Conservation (phyloP, 1,139 yeast genomes). For the Suhomyces bribrorum region DNA sequence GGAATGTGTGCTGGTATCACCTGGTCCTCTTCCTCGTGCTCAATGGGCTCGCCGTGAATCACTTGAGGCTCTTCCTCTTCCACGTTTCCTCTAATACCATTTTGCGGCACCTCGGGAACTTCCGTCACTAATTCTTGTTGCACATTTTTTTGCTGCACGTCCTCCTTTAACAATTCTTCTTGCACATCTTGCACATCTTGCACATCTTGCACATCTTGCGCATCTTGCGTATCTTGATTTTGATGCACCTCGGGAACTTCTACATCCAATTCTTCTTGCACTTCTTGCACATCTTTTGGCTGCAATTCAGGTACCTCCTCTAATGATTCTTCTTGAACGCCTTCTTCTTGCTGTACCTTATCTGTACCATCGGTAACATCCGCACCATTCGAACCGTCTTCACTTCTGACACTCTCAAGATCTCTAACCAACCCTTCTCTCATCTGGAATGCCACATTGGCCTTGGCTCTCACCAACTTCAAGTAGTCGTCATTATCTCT, state of each 20-base stretch:
- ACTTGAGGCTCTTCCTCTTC: not conserved
- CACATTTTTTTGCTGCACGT: no score
- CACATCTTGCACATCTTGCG: no score
- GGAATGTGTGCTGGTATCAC: not conserved
- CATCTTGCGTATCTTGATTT: no score
- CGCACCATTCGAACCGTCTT: not conserved
- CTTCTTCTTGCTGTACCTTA: not conserved
- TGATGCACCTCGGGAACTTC: no score
- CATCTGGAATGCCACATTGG: slow-evolving; percentile 75
- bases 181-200: no score
- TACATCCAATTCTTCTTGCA: no score
- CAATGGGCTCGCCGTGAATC: not conserved
- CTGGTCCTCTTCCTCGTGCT: not conserved
- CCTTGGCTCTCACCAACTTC: slow-evolving; percentile 74
- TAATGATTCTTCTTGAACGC: not conserved
- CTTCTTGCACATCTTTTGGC: no score
- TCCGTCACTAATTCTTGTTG: no score
- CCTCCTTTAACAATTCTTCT: no score
- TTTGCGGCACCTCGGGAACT: no score
- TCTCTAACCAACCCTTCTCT: slow-evolving; percentile 49
- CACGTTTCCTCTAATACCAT: no score
- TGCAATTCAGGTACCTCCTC: not conserved
- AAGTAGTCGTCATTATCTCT: slow-evolving; percentile 74
- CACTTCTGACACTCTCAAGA: not conserved
- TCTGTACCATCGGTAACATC: no score